A percentile compares a stretch with the other conserved stretches of the same genome.
phyloP scores from a whole-genome alignment of 257 asterid species.

The Sherardia arvensis region DNA sequence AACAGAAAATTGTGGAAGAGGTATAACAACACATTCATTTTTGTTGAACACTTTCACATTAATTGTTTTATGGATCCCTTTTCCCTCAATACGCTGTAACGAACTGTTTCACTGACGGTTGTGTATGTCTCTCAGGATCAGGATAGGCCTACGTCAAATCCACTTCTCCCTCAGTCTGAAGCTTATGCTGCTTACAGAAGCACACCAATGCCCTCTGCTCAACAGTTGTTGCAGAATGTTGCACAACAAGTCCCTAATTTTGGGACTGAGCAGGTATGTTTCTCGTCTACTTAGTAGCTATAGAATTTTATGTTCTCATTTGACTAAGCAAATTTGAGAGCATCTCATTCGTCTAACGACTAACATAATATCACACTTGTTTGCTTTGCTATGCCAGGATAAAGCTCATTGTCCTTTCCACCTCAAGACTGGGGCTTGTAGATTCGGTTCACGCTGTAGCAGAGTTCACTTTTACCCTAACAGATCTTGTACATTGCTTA shows the following conservation, averaged over 20 bases:
- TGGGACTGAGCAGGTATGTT: slow-evolving; percentile 86
- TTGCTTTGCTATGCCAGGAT: slow-evolving; percentile 55
- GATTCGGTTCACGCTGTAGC: slow-evolving; percentile 84
- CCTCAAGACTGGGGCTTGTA: slow-evolving; percentile 95
- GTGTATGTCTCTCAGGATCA: slow-evolving; percentile 47
- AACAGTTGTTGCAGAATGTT: slow-evolving; percentile 67
- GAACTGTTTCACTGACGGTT: neutral
- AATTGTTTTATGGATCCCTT: neutral
- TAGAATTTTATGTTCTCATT: neutral
- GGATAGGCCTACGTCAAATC: slow-evolving; percentile 84
- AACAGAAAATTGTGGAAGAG: slow-evolving; percentile 32
- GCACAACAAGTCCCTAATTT: slow-evolving; percentile 94
- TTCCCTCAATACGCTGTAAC: neutral
- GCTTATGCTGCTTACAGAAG: slow-evolving; percentile 50
- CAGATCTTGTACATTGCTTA: slow-evolving; percentile 80
- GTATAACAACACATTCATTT: slow-evolving; percentile 26
- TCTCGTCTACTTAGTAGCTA: slow-evolving; percentile 3
- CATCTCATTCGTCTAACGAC: neutral
- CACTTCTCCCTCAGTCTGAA: slow-evolving; percentile 89
- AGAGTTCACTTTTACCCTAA: slow-evolving; percentile 96
- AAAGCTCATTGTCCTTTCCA: slow-evolving; percentile 99
- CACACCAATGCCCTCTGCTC: slow-evolving; percentile 61
- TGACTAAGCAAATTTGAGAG: neutral
- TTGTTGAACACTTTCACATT: slow-evolving; percentile 6
- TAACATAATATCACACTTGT: slow-evolving; percentile 23